Evolutionary conservation across 1,284 basidiomycete genomes (phyloP), one percentile per base, ranked within the genome.

Genomic region (Somion occarium): DNA sequence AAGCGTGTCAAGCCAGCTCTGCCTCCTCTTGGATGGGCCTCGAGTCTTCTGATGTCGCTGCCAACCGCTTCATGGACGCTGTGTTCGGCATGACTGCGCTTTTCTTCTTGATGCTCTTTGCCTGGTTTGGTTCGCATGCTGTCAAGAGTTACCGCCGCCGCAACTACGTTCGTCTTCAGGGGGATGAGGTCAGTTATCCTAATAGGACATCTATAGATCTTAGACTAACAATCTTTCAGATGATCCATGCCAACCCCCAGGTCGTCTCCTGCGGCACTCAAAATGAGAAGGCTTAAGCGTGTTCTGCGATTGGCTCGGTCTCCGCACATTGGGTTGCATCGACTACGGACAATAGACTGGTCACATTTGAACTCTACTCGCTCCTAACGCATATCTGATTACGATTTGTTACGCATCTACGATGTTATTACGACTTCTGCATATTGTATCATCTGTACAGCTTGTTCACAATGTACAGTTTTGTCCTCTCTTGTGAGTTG

Each of bases 141-240:
- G 45, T 74, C 57, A 72, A 70, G 65, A 72, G 74, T 54, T 69
- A 72, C 46, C 67, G 60, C 68, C 74, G 61, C 67, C 57, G 59
- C 50, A 59, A 70, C 50, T 65, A 74, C 48, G 68, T 80, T 59
- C 76, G 70, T 60, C 73, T 83, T 48, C 66, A 65, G 52, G 80
- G 80, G 60, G 74, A 79, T 56, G 82, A 83, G 76, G 81, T 82
- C 63, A 74, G 77, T 71, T 39, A n/a, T n/a, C n/a, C n/a, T n/a
- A n/a, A n/a, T n/a, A n/a, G n/a, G n/a, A n/a, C n/a, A n/a, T n/a
- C n/a, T n/a, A n/a, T n/a, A n/a, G n/a, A n/a, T n/a, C n/a, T n/a
- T n/a, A n/a, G n/a, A n/a, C n/a, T n/a, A n/a, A n/a, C n/a, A n/a
- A n/a, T 15, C 30, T 34, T 34, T 7, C 30, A 34, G 30, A 34